A percentile compares a stretch with the other conserved stretches of the same genome.
phyloP scores from a whole-genome alignment of 2,329 filamentous ascomycete species.

The Zymoseptoria pseudotritici region DNA sequence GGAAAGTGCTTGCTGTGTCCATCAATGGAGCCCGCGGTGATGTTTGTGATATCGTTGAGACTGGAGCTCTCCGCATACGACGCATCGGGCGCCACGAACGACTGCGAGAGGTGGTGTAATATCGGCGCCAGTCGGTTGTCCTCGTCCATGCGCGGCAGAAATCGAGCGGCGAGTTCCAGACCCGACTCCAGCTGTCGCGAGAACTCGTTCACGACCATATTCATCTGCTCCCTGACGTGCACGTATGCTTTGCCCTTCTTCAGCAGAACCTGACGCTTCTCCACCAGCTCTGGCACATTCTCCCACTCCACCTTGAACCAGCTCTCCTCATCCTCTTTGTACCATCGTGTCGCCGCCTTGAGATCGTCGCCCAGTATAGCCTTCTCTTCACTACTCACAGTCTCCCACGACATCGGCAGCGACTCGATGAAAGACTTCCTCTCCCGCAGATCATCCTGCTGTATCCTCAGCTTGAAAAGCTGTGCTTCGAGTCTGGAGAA shows the following conservation, averaged over 20 bases:
- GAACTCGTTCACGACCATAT: conserved; percentile 85
- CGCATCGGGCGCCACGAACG: conserved; percentile 86
- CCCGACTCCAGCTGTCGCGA: conserved; percentile 69
- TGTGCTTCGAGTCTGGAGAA: conserved; percentile 83
- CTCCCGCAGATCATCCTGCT: conserved; percentile 67
- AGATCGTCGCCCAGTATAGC: conserved; percentile 57
- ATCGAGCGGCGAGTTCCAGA: conserved; percentile 84
- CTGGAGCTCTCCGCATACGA: conserved; percentile 60
- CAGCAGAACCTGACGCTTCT: conserved; percentile 68
- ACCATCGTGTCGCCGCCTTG: conserved; percentile 47
- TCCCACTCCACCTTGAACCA: conserved; percentile 99
- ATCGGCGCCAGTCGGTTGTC: conserved; percentile 81
- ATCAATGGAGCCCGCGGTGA: conserved; percentile 74
- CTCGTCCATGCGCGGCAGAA: conserved; percentile 86
- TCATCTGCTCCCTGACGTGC: conserved; percentile 75
- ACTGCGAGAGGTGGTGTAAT: conserved; percentile 79
- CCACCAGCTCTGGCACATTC: conserved; percentile 81
- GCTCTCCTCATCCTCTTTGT: conserved; percentile 63
- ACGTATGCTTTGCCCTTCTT: conserved; percentile 84
- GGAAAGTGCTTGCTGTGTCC: conserved; percentile 74
- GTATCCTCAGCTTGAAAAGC: conserved; percentile 77
- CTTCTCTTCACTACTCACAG: conserved; percentile 73
- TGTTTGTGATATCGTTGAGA: conserved; percentile 58
- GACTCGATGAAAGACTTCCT: conserved; percentile 66
- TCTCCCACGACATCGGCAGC: conserved; percentile 77